phyloP scores from a whole-genome alignment of 768 basidiomycete genomes.

The Amanita rimosa region DNA sequence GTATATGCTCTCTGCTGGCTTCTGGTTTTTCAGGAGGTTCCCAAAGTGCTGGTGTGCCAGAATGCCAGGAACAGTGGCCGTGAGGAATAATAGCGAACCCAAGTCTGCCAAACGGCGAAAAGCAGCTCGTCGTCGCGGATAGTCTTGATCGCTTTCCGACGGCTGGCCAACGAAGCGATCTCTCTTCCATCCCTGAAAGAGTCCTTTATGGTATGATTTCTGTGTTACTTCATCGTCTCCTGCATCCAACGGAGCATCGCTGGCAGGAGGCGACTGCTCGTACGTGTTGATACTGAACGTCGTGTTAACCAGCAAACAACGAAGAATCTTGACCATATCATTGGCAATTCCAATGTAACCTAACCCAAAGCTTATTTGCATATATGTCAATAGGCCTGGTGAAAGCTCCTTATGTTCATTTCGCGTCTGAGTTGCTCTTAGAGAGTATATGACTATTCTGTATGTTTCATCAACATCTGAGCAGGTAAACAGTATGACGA shows the following conservation, averaged over 20 bases:
- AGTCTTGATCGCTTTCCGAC: slow-evolving; percentile 18
- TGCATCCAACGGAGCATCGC: slow-evolving; percentile 4
- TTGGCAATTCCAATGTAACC: slow-evolving; percentile 23
- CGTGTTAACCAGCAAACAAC: slow-evolving; percentile 28
- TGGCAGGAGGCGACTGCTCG: slow-evolving; percentile 16
- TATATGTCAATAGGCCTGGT: slow-evolving; percentile 16
- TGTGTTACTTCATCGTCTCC: slow-evolving; percentile 6
- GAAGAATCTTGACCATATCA: slow-evolving; percentile 23
- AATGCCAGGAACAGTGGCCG: slow-evolving; percentile 18
- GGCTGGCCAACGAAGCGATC: slow-evolving; percentile 12
- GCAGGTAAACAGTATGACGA: not conserved
- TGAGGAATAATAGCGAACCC: slow-evolving; percentile 17
- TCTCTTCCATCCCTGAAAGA: slow-evolving; percentile 8
- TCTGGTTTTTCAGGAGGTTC: slow-evolving; percentile 10
- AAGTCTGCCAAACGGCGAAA: slow-evolving; percentile 19
- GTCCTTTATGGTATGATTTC: not conserved
- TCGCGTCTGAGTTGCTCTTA: slow-evolving; percentile 18
- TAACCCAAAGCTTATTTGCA: slow-evolving; percentile 19
- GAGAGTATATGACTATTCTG: slow-evolving; percentile 21
- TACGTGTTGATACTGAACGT: slow-evolving; percentile 22
- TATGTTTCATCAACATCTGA: not conserved
- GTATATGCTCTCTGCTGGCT: slow-evolving; percentile 11
- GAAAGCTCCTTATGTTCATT: slow-evolving; percentile 12
- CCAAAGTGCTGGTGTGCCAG: slow-evolving; percentile 17
- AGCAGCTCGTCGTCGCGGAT: slow-evolving; percentile 16